phyloP scores from a whole-genome alignment of 257 asterid genomes.

The Solanum dulcamara region DNA sequence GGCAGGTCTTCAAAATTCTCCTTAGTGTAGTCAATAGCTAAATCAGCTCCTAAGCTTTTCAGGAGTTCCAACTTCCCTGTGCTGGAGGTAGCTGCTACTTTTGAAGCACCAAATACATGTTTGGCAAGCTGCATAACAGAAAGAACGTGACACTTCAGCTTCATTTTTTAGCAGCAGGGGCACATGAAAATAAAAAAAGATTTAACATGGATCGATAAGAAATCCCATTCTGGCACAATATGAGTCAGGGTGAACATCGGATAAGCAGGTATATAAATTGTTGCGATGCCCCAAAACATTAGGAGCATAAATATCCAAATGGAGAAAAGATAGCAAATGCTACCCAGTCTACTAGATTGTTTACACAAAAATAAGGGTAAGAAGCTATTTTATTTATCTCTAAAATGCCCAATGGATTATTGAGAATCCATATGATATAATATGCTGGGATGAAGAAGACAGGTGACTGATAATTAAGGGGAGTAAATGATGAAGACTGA shows the following conservation, averaged over 20 bases:
- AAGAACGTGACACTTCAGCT: background rate
- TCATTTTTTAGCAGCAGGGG: background rate
- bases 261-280: no score
- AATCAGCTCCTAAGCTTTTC: conserved; percentile 73
- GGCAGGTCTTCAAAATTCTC: conserved; percentile 57
- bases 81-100: conserved; percentile 78
- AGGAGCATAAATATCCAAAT: no score
- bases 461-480: background rate
- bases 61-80: conserved; percentile 50
- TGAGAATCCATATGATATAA: background rate
- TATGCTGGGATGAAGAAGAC: background rate
- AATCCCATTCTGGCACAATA: no score
- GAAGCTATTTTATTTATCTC: background rate
- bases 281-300: no score
- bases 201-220: no score
- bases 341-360: background rate
- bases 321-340: background rate
- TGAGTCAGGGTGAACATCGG: no score
- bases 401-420: background rate
- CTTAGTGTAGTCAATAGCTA: conserved; percentile 82
- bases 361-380: background rate
- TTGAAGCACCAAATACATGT: conserved; percentile 84
- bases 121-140: conserved; percentile 54
- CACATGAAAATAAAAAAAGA: background rate
- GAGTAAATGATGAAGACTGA: background rate